phyloP scores from a whole-genome alignment of 2,329 filamentous ascomycete species.

The Xylaria multiplex region DNA sequence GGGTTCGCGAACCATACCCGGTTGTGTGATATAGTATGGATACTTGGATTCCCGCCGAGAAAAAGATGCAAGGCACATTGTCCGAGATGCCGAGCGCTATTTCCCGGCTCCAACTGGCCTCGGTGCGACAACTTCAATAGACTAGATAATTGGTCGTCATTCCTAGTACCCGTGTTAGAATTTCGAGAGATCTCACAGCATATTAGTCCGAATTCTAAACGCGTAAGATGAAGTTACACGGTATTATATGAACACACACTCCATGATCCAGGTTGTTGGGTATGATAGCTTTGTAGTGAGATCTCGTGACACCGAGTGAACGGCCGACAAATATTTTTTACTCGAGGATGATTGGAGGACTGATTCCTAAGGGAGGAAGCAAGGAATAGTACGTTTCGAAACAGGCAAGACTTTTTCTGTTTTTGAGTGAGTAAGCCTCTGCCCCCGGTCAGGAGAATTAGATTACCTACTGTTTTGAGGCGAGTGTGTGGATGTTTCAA shows the following conservation, averaged over 20 bases:
- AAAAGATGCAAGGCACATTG: slow-evolving; percentile 4
- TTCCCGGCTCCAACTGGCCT: background rate
- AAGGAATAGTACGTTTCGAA: slow-evolving; percentile 27
- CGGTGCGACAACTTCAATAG: background rate
- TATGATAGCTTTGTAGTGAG: background rate
- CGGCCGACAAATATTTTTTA: background rate
- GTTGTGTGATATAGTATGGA: slow-evolving; percentile 1
- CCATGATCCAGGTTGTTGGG: background rate
- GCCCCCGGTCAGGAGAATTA: background rate
- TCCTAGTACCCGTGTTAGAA: background rate
- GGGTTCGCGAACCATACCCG: background rate
- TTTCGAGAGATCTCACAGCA: background rate
- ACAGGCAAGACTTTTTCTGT: background rate
- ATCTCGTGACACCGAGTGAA: slow-evolving; percentile 9
- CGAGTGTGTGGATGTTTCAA: background rate
- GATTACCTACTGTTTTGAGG: slow-evolving; percentile 18
- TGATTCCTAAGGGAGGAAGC: background rate
- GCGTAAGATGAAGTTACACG: background rate
- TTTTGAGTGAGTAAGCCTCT: background rate
- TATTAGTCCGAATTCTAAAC: background rate
- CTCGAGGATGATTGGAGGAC: slow-evolving; percentile 7
- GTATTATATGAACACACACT: background rate
- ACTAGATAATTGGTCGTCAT: slow-evolving; percentile 4
- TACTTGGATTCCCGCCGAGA: slow-evolving; percentile 6
- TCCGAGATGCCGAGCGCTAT: background rate